Conservation (phyloP, 768 basidiomycete species). For the Kwoniella heveanensis region DNA sequence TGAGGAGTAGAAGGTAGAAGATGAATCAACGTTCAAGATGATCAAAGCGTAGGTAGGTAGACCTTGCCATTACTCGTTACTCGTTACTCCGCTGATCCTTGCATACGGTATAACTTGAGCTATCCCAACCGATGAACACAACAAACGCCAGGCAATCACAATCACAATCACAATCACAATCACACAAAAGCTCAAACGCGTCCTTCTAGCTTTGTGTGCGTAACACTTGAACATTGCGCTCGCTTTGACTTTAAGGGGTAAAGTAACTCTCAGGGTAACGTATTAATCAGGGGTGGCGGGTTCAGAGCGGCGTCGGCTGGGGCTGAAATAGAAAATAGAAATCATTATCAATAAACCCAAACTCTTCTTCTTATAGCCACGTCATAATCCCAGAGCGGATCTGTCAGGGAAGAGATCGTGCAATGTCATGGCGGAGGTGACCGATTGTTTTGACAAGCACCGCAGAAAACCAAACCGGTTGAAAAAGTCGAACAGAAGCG, state of each 20-base stretch:
- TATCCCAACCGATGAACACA: background rate
- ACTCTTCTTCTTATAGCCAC: no score
- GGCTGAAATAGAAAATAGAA: background rate
- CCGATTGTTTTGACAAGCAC: no score
- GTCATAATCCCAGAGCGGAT: no score
- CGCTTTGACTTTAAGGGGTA: background rate
- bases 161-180: conserved; percentile 19
- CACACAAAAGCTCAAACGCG: conserved; percentile 20
- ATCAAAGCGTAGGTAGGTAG: background rate
- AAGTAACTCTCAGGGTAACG: background rate
- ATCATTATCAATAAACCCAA: no score
- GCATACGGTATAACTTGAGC: no score
- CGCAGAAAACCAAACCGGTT: no score
- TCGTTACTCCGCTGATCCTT: no score
- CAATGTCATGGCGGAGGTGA: background rate
- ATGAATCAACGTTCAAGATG: conserved; percentile 11
- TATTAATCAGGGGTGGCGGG: background rate
- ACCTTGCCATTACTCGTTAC: no score
- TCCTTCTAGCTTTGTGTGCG: conserved; percentile 3
- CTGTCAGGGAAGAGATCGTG: background rate
- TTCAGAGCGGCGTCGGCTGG: background rate
- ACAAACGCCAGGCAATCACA: background rate
- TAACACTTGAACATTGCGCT: background rate
- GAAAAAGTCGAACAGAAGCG: no score
- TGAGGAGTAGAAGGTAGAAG: conserved; percentile 2